A percentile compares a stretch with the other conserved stretches of the same genome.
Conservation (phyloP, 805 yeast genomes). For the Tetrapisispora taiwanensis region DNA sequence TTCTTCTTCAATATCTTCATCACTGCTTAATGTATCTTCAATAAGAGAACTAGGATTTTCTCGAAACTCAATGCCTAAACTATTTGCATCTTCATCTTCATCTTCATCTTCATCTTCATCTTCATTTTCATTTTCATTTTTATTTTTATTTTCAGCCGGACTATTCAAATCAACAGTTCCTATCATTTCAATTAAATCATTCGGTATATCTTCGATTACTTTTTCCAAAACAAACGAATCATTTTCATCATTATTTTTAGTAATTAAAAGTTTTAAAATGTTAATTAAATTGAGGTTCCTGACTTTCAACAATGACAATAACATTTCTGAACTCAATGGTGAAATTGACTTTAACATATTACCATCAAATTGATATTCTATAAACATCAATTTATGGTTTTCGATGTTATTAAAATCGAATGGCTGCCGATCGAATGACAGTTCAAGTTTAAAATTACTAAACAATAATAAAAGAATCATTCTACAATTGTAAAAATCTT, state of each 20-base stretch:
- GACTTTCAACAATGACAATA: not conserved
- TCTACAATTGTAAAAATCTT: not conserved
- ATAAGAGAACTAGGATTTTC: not conserved
- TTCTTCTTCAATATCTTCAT: not conserved
- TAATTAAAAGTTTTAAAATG: not conserved
- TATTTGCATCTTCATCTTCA: not conserved
- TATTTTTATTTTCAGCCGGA: not conserved
- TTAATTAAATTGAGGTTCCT: not conserved
- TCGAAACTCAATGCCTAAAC: not conserved
- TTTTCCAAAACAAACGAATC: not conserved
- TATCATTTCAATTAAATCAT: not conserved
- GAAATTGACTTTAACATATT: not conserved
- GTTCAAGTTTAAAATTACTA: not conserved
- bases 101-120: not conserved
- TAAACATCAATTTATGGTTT: not conserved
- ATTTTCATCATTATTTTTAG: not conserved
- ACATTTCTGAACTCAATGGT: not conserved
- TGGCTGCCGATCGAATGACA: conserved; percentile 1
- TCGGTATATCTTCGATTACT: not conserved
- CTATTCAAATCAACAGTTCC: not conserved
- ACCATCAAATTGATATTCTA: not conserved
- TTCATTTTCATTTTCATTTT: not conserved
- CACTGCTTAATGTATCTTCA: not conserved
- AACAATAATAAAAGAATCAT: not conserved
- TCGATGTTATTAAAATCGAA: not conserved